Conservation (phyloP, 345 rosid genomes). For the Hibiscus tridactylites region DNA sequence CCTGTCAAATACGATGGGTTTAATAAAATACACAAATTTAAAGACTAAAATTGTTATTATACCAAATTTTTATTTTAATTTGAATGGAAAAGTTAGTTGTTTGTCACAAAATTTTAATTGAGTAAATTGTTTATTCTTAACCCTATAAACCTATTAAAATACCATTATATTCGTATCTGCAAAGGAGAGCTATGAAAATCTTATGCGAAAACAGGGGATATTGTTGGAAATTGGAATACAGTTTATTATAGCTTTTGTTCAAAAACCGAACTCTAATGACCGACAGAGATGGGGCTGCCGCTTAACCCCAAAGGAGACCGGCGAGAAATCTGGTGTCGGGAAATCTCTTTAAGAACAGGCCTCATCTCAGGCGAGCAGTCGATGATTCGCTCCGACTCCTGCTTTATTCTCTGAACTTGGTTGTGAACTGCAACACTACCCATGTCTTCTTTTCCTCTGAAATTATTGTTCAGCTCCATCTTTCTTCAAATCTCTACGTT, state of each 20-base stretch:
- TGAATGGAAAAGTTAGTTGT: too few species aligned
- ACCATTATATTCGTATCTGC: background rate
- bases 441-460: background rate
- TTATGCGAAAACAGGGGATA: background rate
- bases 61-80: too few species aligned
- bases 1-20: too few species aligned
- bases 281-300: conserved; percentile 25
- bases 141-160: too few species aligned
- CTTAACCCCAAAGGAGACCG: conserved; percentile 31
- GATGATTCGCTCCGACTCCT: conserved; percentile 16
- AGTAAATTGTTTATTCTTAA: too few species aligned
- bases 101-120: too few species aligned
- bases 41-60: too few species aligned
- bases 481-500: background rate
- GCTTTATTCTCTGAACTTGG: conserved; percentile 35
- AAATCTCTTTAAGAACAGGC: conserved; percentile 19
- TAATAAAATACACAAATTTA: too few species aligned
- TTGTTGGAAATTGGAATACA: background rate
- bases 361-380: conserved; percentile 27
- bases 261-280: conserved; percentile 1
- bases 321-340: conserved; percentile 22
- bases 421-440: conserved; percentile 21
- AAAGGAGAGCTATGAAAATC: background rate
- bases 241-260: background rate
- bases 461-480: background rate